Conservation (phyloP, 2,329 filamentous ascomycete genomes). For the Aureobasidium pullulans region DNA sequence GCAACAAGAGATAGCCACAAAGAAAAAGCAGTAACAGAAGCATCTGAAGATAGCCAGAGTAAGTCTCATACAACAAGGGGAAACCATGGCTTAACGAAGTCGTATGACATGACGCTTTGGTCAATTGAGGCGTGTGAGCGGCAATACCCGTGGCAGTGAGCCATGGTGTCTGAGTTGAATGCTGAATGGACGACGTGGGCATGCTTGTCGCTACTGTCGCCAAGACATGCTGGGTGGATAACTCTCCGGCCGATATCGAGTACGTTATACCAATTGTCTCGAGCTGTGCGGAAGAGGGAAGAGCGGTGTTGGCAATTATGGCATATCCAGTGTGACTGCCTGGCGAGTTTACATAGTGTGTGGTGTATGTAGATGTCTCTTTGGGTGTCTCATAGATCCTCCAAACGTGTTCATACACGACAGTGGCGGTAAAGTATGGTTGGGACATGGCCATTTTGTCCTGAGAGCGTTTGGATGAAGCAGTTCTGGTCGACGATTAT, state of each 20-base stretch:
- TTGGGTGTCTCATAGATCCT: not conserved
- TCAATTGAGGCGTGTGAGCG: not conserved
- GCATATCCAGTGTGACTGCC: not conserved
- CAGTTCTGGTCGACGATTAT: not conserved
- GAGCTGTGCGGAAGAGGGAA: not conserved
- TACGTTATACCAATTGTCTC: constrained; percentile 1
- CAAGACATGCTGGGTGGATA: not conserved
- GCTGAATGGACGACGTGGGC: not conserved
- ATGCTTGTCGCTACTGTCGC: not conserved
- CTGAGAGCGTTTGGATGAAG: not conserved
- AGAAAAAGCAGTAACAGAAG: not conserved
- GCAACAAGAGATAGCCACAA: not conserved
- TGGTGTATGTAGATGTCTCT: not conserved
- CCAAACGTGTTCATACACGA: not conserved
- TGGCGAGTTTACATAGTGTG: not conserved
- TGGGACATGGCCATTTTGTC: not conserved
- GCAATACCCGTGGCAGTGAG: not conserved
- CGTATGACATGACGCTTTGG: not conserved
- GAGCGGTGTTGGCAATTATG: not conserved
- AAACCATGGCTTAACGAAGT: no score
- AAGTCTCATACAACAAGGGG: not conserved
- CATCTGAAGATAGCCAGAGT: not conserved
- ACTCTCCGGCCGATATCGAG: not conserved
- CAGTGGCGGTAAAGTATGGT: not conserved
- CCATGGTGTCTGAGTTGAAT: not conserved